These are phyloP conservation scores for Fomitopsis betulina DNA, from an alignment of 1,284 basidiomycete genomes.

Conservation along the genomic window DNA sequence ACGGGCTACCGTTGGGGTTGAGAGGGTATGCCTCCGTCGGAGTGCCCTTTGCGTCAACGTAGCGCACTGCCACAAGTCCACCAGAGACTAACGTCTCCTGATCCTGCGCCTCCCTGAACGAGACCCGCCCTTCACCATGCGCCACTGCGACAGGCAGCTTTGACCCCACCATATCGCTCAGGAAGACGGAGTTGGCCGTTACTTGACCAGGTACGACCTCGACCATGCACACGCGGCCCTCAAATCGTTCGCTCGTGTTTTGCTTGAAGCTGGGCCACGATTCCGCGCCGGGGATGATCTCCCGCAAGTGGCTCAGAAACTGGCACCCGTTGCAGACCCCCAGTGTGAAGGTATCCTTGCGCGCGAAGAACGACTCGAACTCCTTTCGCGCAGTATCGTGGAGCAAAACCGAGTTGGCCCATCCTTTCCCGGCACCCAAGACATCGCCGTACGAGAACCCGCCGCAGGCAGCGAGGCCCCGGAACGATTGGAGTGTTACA, in stretches of 20 bases:
- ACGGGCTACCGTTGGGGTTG: slow-evolving; percentile 93
- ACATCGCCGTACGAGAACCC: slow-evolving; percentile 99
- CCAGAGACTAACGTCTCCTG: slow-evolving; percentile 38
- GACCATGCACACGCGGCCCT: slow-evolving; percentile 82
- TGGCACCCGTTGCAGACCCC: slow-evolving; percentile 99
- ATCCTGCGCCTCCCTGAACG: slow-evolving; percentile 50
- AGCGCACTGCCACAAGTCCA: slow-evolving; percentile 69
- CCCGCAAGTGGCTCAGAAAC: slow-evolving; percentile 85
- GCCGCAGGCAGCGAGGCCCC: slow-evolving; percentile 92
- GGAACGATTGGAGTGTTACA: slow-evolving; percentile 66
- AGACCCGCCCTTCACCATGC: slow-evolving; percentile 91
- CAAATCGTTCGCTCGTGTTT: slow-evolving; percentile 89
- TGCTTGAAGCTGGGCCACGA: slow-evolving; percentile 91
- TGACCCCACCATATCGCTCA: slow-evolving; percentile 85
- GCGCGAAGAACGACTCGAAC: slow-evolving; percentile 80
- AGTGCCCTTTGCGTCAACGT: slow-evolving; percentile 64
- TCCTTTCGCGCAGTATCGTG: slow-evolving; percentile 71
- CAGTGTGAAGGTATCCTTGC: slow-evolving; percentile 82
- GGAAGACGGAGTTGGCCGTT: slow-evolving; percentile 73
- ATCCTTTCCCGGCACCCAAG: slow-evolving; percentile 95
- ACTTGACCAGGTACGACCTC: slow-evolving; percentile 61
- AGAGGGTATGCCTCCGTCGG: slow-evolving; percentile 81
- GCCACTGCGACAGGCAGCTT: slow-evolving; percentile 91
- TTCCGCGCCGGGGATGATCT: slow-evolving; percentile 84
- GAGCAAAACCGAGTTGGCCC: slow-evolving; percentile 92